phyloP scores from a whole-genome alignment of 2,329 filamentous ascomycete species.

The Alternaria rosae region DNA sequence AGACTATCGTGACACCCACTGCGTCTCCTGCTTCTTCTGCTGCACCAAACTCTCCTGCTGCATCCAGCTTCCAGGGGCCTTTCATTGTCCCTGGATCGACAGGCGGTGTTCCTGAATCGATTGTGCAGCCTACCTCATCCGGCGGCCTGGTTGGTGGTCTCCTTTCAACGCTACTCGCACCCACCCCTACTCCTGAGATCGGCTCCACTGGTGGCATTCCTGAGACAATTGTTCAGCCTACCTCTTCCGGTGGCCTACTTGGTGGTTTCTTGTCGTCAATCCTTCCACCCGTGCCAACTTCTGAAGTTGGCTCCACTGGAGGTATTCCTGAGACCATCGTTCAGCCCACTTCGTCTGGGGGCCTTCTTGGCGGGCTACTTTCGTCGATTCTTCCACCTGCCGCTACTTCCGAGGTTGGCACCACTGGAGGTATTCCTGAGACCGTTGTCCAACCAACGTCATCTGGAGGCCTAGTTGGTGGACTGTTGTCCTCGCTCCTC shows the following conservation, averaged over 20 bases:
- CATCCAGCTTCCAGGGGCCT: conserved; percentile 32
- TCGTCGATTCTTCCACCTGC: conserved; percentile 19
- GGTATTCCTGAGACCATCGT: conserved; percentile 21
- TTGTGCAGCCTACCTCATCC: conserved; percentile 22
- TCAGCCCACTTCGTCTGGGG: conserved; percentile 10
- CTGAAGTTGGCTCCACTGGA: conserved; percentile 24
- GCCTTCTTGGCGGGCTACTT: conserved; percentile 15
- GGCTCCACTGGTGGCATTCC: conserved; percentile 37
- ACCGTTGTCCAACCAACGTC: conserved; percentile 14
- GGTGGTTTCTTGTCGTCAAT: conserved; percentile 8
- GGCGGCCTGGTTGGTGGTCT: conserved; percentile 17
- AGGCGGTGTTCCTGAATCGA: conserved; percentile 19
- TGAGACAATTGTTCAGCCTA: conserved; percentile 23
- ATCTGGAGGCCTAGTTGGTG: conserved; percentile 14
- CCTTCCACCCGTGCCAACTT: conserved; percentile 21
- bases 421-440: conserved; percentile 25
- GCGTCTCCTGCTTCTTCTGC: conserved; percentile 14
- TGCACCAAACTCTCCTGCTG: conserved; percentile 11
- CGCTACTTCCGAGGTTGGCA: conserved; percentile 20
- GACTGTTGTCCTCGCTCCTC: conserved; percentile 22
- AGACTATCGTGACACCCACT: conserved; percentile 26
- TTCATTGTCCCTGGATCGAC: conserved; percentile 36
- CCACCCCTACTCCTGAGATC: conserved; percentile 17
- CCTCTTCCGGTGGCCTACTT: conserved; percentile 12
- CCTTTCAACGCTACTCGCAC: conserved; percentile 23